phyloP scores from a whole-genome alignment of 2,329 filamentous ascomycete genomes.

The Colletotrichum acutatum region DNA sequence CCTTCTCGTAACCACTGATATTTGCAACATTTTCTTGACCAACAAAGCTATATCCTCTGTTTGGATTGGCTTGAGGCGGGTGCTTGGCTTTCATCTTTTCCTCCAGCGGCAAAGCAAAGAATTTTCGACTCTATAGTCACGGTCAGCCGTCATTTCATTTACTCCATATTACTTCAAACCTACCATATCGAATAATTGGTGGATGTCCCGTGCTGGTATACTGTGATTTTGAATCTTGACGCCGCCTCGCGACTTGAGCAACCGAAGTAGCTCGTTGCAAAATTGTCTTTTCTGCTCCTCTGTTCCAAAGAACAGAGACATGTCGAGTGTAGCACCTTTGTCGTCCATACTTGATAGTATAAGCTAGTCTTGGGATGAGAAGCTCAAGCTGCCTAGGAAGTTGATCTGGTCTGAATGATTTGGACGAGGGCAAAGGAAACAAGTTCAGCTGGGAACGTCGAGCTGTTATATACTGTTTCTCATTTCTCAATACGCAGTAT shows the following conservation, averaged over 20 bases:
- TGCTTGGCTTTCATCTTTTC: constrained; percentile 45
- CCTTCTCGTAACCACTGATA: constrained; percentile 41
- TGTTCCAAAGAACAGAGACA: constrained; percentile 44
- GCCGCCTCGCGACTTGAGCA: constrained; percentile 35
- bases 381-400: no score
- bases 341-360: background rate
- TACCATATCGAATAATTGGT: constrained; percentile 38
- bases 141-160: background rate
- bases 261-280: constrained; percentile 38
- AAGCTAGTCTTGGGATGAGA: no score
- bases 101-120: constrained; percentile 39
- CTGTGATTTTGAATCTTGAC: constrained; percentile 43
- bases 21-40: constrained; percentile 42
- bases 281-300: constrained; percentile 39
- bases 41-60: constrained; percentile 45
- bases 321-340: constrained; percentile 38
- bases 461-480: no score
- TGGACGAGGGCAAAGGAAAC: no score
- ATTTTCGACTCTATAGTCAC: constrained; percentile 1
- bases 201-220: constrained; percentile 39
- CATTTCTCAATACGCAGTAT: no score
- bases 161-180: background rate
- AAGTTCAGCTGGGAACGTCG: no score
- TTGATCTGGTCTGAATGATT: no score
- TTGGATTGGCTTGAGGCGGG: constrained; percentile 42